phyloP scores from a whole-genome alignment of 352 stramenopile species.

The Pythium oligandrum region DNA sequence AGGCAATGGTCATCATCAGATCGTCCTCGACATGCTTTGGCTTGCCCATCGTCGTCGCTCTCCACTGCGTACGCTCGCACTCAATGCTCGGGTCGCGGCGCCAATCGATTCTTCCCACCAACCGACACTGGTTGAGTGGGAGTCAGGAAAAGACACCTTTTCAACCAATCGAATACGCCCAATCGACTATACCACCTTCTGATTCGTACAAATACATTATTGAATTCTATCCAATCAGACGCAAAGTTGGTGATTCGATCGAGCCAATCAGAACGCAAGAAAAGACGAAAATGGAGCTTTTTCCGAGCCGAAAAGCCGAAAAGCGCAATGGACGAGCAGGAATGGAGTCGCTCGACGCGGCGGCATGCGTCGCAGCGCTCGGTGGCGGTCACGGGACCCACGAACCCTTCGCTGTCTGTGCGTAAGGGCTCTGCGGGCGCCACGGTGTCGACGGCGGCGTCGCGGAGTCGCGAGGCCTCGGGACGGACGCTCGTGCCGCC shows the following conservation, averaged over 20 bases:
- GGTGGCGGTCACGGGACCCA: too few species aligned
- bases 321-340: constrained; percentile 21
- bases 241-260: too few species aligned
- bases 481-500: constrained; percentile 4
- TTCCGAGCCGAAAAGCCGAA: neutral
- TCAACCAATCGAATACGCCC: constrained; percentile 9
- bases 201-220: constrained; percentile 3
- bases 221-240: too few species aligned
- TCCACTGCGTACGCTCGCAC: neutral
- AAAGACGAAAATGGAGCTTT: too few species aligned
- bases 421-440: too few species aligned
- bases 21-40: constrained; percentile 41
- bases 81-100: neutral
- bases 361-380: constrained; percentile 9
- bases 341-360: constrained; percentile 12
- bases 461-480: too few species aligned
- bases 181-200: neutral
- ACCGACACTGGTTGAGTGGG: too few species aligned
- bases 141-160: neutral
- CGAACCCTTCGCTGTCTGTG: neutral
- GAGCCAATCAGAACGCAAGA: too few species aligned
- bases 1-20: constrained; percentile 88
- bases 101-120: too few species aligned
- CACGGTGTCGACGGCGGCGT: too few species aligned
- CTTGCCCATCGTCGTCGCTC: constrained; percentile 25